A percentile compares a stretch with the other conserved stretches of the same genome.
phyloP scores from a whole-genome alignment of 495 filamentous ascomycete genomes.

The Haplographium delicatum region DNA sequence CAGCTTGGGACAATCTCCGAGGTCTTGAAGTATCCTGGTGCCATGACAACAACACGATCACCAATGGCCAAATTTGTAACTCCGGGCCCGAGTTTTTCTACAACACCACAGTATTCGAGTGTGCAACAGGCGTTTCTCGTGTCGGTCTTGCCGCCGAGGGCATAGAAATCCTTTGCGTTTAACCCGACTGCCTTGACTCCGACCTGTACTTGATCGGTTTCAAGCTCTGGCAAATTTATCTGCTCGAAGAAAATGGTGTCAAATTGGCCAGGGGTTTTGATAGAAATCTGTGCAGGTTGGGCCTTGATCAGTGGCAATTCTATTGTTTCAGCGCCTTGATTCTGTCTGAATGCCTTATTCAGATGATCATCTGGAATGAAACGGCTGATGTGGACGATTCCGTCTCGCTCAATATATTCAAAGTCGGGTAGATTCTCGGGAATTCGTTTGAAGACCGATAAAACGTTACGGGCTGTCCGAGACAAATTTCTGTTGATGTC shows the following conservation, averaged over 20 bases:
- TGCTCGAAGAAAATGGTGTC: conserved; percentile 3
- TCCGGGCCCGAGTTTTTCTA: conserved; percentile 5
- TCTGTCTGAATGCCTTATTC: not conserved
- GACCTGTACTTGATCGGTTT: conserved; percentile 19
- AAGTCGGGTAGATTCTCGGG: no score
- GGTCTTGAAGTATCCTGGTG: conserved; percentile 33
- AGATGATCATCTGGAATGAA: not conserved
- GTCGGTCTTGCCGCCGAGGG: conserved; percentile 12
- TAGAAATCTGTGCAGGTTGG: conserved; percentile 5
- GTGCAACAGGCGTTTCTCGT: conserved; percentile 3
- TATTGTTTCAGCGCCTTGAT: not conserved
- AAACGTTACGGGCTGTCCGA: no score
- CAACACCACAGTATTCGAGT: conserved; percentile 15
- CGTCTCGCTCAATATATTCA: not conserved
- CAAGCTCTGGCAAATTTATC: not conserved
- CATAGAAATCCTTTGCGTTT: conserved; percentile 22
- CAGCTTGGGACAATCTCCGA: not conserved
- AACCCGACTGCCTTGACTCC: conserved; percentile 19
- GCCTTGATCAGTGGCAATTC: not conserved
- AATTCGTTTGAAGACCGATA: no score
- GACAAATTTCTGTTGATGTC: no score
- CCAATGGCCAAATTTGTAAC: conserved; percentile 18
- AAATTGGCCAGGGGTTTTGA: not conserved
- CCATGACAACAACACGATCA: conserved; percentile 36
- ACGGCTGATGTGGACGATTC: conserved; percentile 4